A percentile compares a stretch with the other conserved stretches of the same genome.
Evolutionary conservation across 1,139 yeast species (phyloP).

Genomic region (Suhomyces ambrosiae): DNA sequence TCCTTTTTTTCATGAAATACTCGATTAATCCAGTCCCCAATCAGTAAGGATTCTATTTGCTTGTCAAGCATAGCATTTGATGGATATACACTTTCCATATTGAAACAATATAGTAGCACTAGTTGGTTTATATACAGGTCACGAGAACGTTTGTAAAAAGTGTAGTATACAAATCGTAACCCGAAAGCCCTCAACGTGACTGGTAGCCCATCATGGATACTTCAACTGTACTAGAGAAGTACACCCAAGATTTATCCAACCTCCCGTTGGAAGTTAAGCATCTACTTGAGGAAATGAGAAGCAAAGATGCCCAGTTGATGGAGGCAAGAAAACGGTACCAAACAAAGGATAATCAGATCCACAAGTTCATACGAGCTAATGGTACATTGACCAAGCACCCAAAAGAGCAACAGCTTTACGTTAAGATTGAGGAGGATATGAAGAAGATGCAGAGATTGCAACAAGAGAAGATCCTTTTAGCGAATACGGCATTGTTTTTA

Average conservation of each 20-base stretch:
- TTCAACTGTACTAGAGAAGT: conserved; percentile 51
- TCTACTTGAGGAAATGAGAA: conserved; percentile 74
- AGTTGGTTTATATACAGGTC: conserved; percentile 3
- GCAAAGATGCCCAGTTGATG: conserved; percentile 65
- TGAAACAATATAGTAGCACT: no score
- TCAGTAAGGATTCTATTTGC: neutral
- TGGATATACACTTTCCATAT: no score
- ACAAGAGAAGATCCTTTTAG: conserved; percentile 73
- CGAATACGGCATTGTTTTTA: conserved; percentile 80
- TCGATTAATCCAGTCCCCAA: neutral
- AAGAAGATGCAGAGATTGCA: conserved; percentile 63
- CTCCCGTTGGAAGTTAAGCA: conserved; percentile 89
- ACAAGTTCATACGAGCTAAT: conserved; percentile 78
- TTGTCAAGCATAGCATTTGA: neutral
- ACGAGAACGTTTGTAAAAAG: neutral
- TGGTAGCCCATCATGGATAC: conserved; percentile 37
- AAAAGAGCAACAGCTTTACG: conserved; percentile 69
- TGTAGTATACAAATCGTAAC: neutral
- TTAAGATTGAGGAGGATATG: conserved; percentile 72
- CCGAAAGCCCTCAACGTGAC: neutral
- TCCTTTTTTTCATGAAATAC: neutral
- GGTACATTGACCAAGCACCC: conserved; percentile 85
- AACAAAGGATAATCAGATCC: conserved; percentile 75
- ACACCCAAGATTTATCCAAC: conserved; percentile 64
- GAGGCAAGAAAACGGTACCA: conserved; percentile 70